phyloP scores from a whole-genome alignment of 129 eudicot species.

The Flaveria sonorensis region DNA sequence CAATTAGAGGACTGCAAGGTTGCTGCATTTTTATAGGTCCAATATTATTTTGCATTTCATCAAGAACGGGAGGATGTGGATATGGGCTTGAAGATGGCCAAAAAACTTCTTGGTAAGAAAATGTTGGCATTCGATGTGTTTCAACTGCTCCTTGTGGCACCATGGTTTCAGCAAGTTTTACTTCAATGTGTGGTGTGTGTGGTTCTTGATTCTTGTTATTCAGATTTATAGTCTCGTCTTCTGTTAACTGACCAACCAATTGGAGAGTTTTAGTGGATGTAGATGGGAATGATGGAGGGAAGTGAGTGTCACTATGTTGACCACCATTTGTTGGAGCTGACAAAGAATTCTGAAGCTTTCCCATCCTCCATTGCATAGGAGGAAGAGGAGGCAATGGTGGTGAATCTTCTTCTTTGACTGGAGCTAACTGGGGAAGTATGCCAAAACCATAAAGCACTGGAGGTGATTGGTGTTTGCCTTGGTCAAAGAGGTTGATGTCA shows the following conservation, averaged over 20 bases:
- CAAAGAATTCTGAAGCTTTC: no score
- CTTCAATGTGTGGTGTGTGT: slow-evolving; percentile 33
- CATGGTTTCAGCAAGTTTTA: slow-evolving; percentile 25
- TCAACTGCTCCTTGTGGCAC: slow-evolving; percentile 33
- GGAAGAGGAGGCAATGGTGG: no score
- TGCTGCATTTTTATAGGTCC: slow-evolving; percentile 53
- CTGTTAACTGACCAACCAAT: slow-evolving; percentile 7
- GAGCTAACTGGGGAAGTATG: no score
- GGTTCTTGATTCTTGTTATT: slow-evolving; percentile 24
- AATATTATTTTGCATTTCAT: slow-evolving; percentile 39
- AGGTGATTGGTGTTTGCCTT: no score
- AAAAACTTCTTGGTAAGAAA: slow-evolving; percentile 36
- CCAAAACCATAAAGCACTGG: no score
- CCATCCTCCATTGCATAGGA: no score
- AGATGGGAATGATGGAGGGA: slow-evolving; percentile 19
- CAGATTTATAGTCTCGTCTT: slow-evolving; percentile 12
- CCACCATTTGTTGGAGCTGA: no score
- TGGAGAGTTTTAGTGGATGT: slow-evolving; percentile 22
- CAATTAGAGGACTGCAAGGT: slow-evolving; percentile 83
- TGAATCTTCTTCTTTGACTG: no score
- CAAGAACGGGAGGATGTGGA: slow-evolving; percentile 31
- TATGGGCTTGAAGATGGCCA: slow-evolving; percentile 33
- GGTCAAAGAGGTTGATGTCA: no score
- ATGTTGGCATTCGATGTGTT: slow-evolving; percentile 27
- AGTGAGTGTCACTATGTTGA: no score